Evolutionary conservation across 1,139 yeast genomes (phyloP), one percentile per base, ranked within the genome.

Genomic region (Candida tetrigidarum): DNA sequence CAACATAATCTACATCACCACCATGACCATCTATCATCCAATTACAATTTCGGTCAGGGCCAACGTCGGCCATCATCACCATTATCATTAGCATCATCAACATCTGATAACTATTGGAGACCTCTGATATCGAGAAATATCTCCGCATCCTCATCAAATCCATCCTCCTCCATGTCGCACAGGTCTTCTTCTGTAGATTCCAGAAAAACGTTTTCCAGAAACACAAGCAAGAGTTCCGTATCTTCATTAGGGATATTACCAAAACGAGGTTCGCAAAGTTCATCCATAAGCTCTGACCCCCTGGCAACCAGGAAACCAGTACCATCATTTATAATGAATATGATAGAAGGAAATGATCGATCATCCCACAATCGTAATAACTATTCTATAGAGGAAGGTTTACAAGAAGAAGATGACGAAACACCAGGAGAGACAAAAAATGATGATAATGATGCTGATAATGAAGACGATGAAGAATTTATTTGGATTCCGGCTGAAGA

Each of bases 371-470:
- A 39, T 9, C 41, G 49, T n/a, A 15, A 19, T n/a, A n/a, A 19
- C 20, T 48, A 48, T 8, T 36, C 41, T 7, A 40, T 32, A 14
- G 30, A 15, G 20, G 18, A 33, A 14, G 14, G 39, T 14, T 39
- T 25, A 16, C 37, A 36, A 23, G 40, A 39, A 30, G 26, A 37
- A 14, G 42, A 33, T 20, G 32, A 49, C 41, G 26, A 37, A 22
- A 8, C 30, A 32, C 11, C 49, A 46, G 11, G 9, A 22, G n/a
- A 33, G 14, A 48, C 37, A 10, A 33, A 20, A 8, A 41, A 26
- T 5, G 44, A 25, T 9, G 45, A 42, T 12, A 50, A 72, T 67
- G 59, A 77, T 71, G 63, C 76, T 73, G 58, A 74, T 70, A 57
- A 71, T 66, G 57, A 75, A 70, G 19, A 40, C 9, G 42, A 22